Base-by-base conservation (phyloP, 345 rosid genomes). In the Hevea brasiliensis region DNA sequence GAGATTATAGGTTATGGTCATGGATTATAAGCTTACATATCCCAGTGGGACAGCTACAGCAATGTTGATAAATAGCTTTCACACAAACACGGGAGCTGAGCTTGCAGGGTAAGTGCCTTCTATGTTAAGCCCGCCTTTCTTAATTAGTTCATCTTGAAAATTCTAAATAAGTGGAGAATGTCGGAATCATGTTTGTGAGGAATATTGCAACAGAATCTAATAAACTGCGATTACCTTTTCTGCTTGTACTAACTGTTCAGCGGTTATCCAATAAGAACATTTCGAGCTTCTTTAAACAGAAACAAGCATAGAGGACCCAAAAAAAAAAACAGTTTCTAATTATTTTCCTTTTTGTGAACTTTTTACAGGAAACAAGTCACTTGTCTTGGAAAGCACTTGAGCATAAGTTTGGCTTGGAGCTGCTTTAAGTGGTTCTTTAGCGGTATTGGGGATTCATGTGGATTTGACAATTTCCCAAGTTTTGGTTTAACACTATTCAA, bases 351-450 rank as follows among this genome's bases (percentile, higher is more conserved):
- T 67, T 26, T 29, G 11, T 72, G 68, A 68, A 65, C 70, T 57
- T 68, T 72, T 76, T 72, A 1, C 92, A 94, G 98, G 80, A 90
- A 90, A 80, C 97, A 94, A 75, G 98, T 94, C 56, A 82, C 47
- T 27, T 90, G 94, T 75, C 96, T 94, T 61, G 97, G 98, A 60
- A 94, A 94, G 71, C 92, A 92, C 84, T 80, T 94, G 82, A 86
- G 94, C 83, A 79, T 92, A 73, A 94, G 98, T 74, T 81, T 94
- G n/a, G 47, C 72, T 69, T 94, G 98, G 98, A 92, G 98, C 80
- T 90, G 93, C 85, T 94, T 94, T 87, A 94, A 94, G 82, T 94
- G 98, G 97, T 94, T 92, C 84, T 92, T 94, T 82, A 92, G 98
- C 75, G 98, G 98, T 67, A 58, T 90, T 60, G 98, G 96, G 45